Conservation (phyloP, 2,329 filamentous ascomycete genomes). For the Monilinia fructigena region DNA sequence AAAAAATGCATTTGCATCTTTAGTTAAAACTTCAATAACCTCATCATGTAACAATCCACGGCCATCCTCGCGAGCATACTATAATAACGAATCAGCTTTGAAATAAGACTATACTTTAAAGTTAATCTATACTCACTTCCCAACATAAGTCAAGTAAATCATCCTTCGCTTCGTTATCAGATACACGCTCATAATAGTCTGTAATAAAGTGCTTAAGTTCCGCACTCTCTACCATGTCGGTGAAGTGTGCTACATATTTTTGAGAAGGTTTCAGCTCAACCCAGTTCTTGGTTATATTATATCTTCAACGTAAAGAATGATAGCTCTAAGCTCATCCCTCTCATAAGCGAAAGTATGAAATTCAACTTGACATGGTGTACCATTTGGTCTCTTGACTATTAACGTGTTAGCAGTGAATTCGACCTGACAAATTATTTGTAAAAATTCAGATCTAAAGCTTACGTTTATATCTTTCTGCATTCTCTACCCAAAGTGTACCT, state of each 20-base stretch:
- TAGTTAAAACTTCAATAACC: slow-evolving; percentile 14
- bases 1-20: slow-evolving; percentile 21
- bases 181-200: slow-evolving; percentile 21
- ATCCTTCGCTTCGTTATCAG: slow-evolving; percentile 4
- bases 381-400: slow-evolving; percentile 20
- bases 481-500: slow-evolving; percentile 20
- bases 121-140: slow-evolving; percentile 13
- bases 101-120: background rate
- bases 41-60: slow-evolving; percentile 9
- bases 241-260: slow-evolving; percentile 16
- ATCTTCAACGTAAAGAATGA: slow-evolving; percentile 20
- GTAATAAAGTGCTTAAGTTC: slow-evolving; percentile 23
- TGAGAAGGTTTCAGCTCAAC: slow-evolving; percentile 20
- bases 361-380: slow-evolving; percentile 14
- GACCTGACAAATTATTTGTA: background rate
- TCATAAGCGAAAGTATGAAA: slow-evolving; percentile 20
- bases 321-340: slow-evolving; percentile 18
- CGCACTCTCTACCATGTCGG: slow-evolving; percentile 17
- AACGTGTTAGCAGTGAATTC: background rate
- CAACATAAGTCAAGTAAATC: slow-evolving; percentile 12
- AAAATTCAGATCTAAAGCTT: background rate
- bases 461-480: slow-evolving; percentile 19
- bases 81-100: background rate
- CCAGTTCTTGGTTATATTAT: slow-evolving; percentile 9
- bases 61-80: slow-evolving; percentile 21